These are phyloP conservation scores for Cercospora canescens DNA, from an alignment of 2,329 filamentous ascomycete genomes.

Conservation along the genomic window DNA sequence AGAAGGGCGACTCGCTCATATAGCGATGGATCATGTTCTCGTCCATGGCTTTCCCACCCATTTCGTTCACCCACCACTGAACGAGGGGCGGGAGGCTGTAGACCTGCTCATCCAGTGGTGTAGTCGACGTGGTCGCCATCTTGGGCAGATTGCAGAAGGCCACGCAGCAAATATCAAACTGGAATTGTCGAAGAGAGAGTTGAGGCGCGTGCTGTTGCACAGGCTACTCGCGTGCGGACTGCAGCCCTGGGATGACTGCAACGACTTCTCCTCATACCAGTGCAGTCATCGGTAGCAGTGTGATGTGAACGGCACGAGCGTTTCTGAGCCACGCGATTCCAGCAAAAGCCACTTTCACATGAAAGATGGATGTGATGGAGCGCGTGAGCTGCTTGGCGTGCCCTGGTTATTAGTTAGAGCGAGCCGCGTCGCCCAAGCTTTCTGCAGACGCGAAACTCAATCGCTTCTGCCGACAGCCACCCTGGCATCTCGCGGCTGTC, in stretches of 20 bases:
- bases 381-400: neutral
- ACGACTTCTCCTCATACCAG: neutral
- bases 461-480: neutral
- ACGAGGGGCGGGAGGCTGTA: constrained; percentile 25
- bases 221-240: neutral
- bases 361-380: neutral
- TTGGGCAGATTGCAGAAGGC: neutral
- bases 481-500: neutral
- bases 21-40: constrained; percentile 58
- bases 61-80: constrained; percentile 30
- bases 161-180: neutral
- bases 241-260: neutral
- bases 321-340: too few relatives aligned
- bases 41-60: constrained; percentile 30
- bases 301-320: too few relatives aligned
- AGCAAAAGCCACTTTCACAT: neutral
- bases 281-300: neutral
- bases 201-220: neutral
- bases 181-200: neutral
- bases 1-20: constrained; percentile 64
- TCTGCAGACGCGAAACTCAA: constrained; percentile 3
- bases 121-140: constrained; percentile 12
- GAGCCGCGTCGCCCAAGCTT: neutral
- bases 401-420: neutral
- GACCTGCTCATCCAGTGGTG: constrained; percentile 29